phyloP scores from a whole-genome alignment of 2,329 filamentous ascomycete genomes.

The Ceratocystis harringtonii region DNA sequence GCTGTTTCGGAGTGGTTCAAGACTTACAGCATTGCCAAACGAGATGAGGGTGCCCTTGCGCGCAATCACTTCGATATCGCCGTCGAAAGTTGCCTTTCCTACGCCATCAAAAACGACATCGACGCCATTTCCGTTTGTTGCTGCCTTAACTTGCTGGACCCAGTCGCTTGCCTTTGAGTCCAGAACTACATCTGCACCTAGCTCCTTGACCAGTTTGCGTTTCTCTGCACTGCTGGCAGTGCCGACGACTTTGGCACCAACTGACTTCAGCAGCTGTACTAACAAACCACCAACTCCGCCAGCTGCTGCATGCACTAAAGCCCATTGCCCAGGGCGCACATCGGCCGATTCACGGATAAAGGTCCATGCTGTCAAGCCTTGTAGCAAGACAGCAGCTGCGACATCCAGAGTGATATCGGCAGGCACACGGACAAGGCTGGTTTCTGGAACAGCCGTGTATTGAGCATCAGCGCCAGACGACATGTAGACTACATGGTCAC shows the following conservation, averaged over 20 bases:
- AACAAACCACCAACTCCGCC: slow-evolving; percentile 67
- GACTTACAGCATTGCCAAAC: slow-evolving; percentile 63
- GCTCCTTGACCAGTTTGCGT: slow-evolving; percentile 48
- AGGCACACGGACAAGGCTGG: slow-evolving; percentile 48
- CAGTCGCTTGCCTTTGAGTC: slow-evolving; percentile 35
- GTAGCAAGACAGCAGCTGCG: slow-evolving; percentile 56
- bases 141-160: slow-evolving; percentile 45
- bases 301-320: slow-evolving; percentile 72
- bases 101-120: slow-evolving; percentile 75
- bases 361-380: slow-evolving; percentile 70
- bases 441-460: slow-evolving; percentile 38
- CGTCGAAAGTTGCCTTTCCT: slow-evolving; percentile 71
- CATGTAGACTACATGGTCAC: slow-evolving; percentile 60
- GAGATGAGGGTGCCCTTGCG: slow-evolving; percentile 63
- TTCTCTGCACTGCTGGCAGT: slow-evolving; percentile 64
- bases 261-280: slow-evolving; percentile 53
- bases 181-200: slow-evolving; percentile 58
- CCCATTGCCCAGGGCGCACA: slow-evolving; percentile 63
- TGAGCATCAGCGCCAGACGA: slow-evolving; percentile 38
- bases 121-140: slow-evolving; percentile 58
- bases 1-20: background rate
- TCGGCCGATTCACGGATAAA: slow-evolving; percentile 62
- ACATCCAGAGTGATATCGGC: slow-evolving; percentile 42
- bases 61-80: slow-evolving; percentile 56
- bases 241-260: slow-evolving; percentile 66